A percentile compares a stretch with the other conserved stretches of the same genome.
These are phyloP conservation scores for Fraxinus platypoda DNA, from an alignment of 305 asterid genomes.

Conservation along the genomic window DNA sequence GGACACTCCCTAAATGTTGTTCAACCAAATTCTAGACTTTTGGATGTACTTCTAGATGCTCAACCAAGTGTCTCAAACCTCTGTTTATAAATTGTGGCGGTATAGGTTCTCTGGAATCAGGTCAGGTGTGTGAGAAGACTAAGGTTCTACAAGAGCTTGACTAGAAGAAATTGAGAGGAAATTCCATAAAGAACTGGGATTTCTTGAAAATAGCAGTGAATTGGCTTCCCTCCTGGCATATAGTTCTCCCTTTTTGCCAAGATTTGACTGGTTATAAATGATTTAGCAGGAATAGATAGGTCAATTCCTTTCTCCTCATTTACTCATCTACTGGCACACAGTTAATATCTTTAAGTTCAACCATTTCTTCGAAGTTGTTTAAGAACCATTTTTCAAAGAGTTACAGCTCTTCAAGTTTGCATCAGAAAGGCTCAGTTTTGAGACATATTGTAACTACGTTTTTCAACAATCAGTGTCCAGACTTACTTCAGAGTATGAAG, in stretches of 20 bases:
- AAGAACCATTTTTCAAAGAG: not conserved
- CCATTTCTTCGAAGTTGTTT: not conserved
- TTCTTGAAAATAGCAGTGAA: not conserved
- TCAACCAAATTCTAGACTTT: not conserved
- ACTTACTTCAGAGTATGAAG: not conserved
- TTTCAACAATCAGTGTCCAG: not conserved
- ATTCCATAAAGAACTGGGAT: not conserved
- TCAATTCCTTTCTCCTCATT: not conserved
- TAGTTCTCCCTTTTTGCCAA: not conserved
- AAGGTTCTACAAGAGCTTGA: not conserved
- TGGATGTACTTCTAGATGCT: not conserved
- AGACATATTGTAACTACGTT: not conserved
- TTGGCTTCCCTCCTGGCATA: not conserved
- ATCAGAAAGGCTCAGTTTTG: not conserved
- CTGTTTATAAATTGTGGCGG: not conserved
- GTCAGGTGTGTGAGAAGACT: not conserved
- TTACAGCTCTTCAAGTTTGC: not conserved
- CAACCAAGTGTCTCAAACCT: not conserved
- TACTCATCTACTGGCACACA: not conserved
- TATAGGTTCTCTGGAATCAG: not conserved
- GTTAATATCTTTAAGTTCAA: not conserved
- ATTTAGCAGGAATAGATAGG: conserved; percentile 1
- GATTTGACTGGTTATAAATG: not conserved
- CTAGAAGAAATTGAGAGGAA: not conserved
- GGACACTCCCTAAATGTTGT: not conserved